Evolutionary conservation across 2,329 filamentous ascomycete genomes (phyloP), one percentile per base, ranked within the genome.

Genomic region (Polychaeton citri): DNA sequence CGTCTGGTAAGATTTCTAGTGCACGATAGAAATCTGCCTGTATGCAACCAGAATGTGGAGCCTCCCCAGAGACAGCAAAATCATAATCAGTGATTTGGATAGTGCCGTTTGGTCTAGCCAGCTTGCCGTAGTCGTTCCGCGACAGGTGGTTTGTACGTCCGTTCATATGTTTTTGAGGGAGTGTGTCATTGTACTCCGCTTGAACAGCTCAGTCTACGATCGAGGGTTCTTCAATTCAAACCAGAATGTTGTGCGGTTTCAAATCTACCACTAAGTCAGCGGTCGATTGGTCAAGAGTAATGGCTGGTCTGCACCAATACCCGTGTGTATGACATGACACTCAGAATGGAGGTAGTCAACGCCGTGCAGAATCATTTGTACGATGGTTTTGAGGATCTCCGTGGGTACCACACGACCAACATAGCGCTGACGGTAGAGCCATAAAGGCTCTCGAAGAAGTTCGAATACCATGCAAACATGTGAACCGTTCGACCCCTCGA

Each of bases 311-410:
- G n/a, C n/a, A n/a, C n/a, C n/a, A 30, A 18, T 40, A 49, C 45
- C 50, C 15, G 45, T 46, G 33, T 54, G 50, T 6, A 50, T 42
- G 8, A 53, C 26, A 19, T 42, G 35, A 12, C 38, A 37, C 28
- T 54, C 42, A 6, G 40, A 37, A 31, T 53, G 50, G 13, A 53
- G 40, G 33, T 39, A 51, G 24, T 51, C 46, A 10, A 52, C 40
- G 6, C 42, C 47, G 7, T 34, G 10, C 13, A 54, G 39, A 8
- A 41, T 13, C 24, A 31, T 28, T 18, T 32, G 21, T 21, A 37
- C 17, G 10, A 38, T 24, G 2, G 33, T 32, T 30, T 48, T 51
- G 4, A 49, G 30, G 13, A 48, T 26, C 8, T 43, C 34, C 30
- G 33, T 20, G 5, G 41, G 26, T 28, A 47, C 17, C 32, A 16